Evolutionary conservation across 2,329 filamentous ascomycete species (phyloP), one percentile per base, ranked within the genome.

Genomic region (Fusarium keratoplasticum): DNA sequence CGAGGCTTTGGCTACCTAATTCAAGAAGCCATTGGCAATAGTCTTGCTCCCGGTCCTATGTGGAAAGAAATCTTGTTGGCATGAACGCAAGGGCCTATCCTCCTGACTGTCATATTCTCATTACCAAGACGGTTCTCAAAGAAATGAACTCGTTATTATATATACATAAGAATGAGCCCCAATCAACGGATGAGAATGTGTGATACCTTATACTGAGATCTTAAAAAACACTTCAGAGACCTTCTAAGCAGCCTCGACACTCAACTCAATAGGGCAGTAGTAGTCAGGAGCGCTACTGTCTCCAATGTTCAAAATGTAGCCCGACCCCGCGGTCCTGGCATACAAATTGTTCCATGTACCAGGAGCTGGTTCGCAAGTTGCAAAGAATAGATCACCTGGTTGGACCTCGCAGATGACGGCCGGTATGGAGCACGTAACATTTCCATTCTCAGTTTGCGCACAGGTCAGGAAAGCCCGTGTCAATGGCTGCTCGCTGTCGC

Each of bases 41-140:
- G 69, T 20, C 31, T 61, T 2, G 36, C 18, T 11, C 69, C 55
- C 6, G 40, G 68, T 10, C 60, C 59, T 3, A 2, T 10, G 3
- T 71, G 54, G 66, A 61, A 47, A 25, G 66, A 66, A 18, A 61
- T 69, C 3, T 22, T 71, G 5, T 13, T 66, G 6, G 58, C 55
- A 9, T 58, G 8, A 44, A 6, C 11, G 18, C 4, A 11, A 6
- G 18, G 36, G 8, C 4, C 3, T 10, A 5, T 38, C 16, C 18
- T 38, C 18, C 8, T 5, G 16, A 2, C 36, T 38, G 4, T 38
- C n/a, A n/a, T n/a, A n/a, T n/a, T n/a, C n/a, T n/a, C n/a, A n/a
- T n/a, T n/a, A n/a, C n/a, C n/a, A n/a, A n/a, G n/a, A n/a, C n/a
- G n/a, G n/a, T n/a, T n/a, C n/a, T n/a, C n/a, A 31, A 31, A 31